Conservation (phyloP, 2,329 filamentous ascomycete species). For the Apiospora marii region DNA sequence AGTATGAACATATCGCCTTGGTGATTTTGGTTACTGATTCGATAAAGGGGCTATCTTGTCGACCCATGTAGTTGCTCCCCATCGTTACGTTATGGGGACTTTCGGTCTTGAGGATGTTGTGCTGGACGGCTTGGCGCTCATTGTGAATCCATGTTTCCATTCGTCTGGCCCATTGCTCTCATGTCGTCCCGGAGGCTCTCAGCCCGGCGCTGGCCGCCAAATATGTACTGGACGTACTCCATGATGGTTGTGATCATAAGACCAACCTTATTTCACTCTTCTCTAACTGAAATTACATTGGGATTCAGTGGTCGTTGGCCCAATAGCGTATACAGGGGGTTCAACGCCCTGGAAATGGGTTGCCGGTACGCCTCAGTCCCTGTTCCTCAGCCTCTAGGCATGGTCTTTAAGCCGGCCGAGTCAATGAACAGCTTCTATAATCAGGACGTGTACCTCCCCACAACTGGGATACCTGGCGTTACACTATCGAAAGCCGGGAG, state of each 20-base stretch:
- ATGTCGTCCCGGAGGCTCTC: neutral
- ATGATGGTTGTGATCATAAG: neutral
- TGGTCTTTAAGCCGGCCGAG: neutral
- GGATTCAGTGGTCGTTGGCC: slow-evolving; percentile 35
- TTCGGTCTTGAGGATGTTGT: neutral
- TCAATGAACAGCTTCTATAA: neutral
- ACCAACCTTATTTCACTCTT: neutral
- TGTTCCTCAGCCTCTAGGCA: neutral
- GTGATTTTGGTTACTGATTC: too few relatives aligned
- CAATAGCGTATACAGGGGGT: neutral
- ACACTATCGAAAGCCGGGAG: slow-evolving; percentile 33
- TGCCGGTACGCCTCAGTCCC: neutral
- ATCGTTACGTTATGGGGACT: neutral
- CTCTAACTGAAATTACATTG: neutral
- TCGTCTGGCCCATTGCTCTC: neutral
- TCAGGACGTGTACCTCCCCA: neutral
- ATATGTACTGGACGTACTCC: neutral
- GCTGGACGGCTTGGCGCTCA: neutral
- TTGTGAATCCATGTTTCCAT: neutral
- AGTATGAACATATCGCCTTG: too few relatives aligned
- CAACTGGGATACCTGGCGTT: slow-evolving; percentile 30
- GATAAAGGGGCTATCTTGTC: too few relatives aligned
- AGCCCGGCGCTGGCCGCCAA: neutral
- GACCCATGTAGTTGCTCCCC: neutral
- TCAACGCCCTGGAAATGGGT: neutral